Conservation (phyloP, 2,329 filamentous ascomycete genomes). For the Coniochaeta hoffmannii region DNA sequence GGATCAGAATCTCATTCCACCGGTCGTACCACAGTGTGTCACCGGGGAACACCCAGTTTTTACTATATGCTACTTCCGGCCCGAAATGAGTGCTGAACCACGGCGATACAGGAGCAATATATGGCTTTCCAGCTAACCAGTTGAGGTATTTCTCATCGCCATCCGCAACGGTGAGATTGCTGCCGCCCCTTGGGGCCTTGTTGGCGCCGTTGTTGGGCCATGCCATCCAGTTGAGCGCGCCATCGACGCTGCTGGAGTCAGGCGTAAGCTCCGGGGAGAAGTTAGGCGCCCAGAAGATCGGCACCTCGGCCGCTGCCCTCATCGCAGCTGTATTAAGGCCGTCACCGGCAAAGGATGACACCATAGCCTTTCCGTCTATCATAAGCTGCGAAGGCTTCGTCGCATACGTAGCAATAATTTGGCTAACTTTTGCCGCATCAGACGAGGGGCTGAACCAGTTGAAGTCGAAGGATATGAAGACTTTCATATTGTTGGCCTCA, state of each 20-base stretch:
- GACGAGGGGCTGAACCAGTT: constrained; percentile 34
- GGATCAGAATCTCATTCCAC: constrained; percentile 42
- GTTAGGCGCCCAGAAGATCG: constrained; percentile 42
- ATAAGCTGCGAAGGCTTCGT: constrained; percentile 35
- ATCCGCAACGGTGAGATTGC: constrained; percentile 31
- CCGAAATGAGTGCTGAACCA: constrained; percentile 55
- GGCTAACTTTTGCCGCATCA: constrained; percentile 31
- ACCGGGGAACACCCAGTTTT: constrained; percentile 55
- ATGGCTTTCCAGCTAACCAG: constrained; percentile 29
- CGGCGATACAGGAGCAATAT: constrained; percentile 48
- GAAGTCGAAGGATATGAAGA: constrained; percentile 52
- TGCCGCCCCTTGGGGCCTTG: constrained; percentile 35
- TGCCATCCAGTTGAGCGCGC: constrained; percentile 37
- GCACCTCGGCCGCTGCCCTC: constrained; percentile 30
- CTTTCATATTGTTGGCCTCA: constrained; percentile 38
- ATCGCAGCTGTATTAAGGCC: constrained; percentile 34
- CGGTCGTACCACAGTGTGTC: constrained; percentile 54
- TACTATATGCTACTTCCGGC: constrained; percentile 45
- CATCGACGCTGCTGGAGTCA: constrained; percentile 31
- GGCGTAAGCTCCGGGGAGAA: constrained; percentile 33
- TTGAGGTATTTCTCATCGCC: constrained; percentile 26
- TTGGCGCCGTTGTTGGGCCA: constrained; percentile 39
- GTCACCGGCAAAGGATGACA: constrained; percentile 45
- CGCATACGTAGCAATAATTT: constrained; percentile 37
- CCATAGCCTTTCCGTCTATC: constrained; percentile 41